Evolutionary conservation across 441 rosid species (phyloP).

Genomic region (Euphorbia celastroides): DNA sequence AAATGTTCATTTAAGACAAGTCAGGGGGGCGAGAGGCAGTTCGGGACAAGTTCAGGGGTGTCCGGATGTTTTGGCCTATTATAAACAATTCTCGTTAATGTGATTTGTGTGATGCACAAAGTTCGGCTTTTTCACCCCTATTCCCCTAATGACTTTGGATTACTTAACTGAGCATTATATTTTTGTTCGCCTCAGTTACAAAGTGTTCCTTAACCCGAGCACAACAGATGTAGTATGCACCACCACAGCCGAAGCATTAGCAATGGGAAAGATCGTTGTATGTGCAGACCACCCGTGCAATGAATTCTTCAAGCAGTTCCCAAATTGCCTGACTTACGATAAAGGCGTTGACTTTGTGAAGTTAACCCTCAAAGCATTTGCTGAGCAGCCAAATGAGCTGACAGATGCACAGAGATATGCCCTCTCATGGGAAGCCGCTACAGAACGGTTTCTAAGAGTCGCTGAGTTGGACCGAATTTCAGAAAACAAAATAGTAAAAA

Average conservation of each 20-base stretch:
- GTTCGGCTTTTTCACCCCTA: neutral
- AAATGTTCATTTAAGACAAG: too few relatives aligned
- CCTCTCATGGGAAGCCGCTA: conserved; percentile 94
- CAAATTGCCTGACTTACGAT: conserved; percentile 61
- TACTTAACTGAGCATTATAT: neutral
- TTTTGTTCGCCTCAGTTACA: conserved; percentile 47
- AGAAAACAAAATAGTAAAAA: conserved; percentile 16
- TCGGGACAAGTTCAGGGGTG: too few relatives aligned
- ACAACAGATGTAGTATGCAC: conserved; percentile 98
- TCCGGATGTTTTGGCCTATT: too few relatives aligned
- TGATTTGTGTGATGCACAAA: too few relatives aligned
- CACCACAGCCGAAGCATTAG: conserved; percentile 93
- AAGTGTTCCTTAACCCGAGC: conserved; percentile 95
- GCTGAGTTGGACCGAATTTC: conserved; percentile 40
- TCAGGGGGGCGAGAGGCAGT: too few relatives aligned
- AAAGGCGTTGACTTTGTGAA: conserved; percentile 48
- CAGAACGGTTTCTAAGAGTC: conserved; percentile 62
- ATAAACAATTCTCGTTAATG: too few relatives aligned
- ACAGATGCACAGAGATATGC: conserved; percentile 60
- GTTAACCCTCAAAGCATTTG: conserved; percentile 50
- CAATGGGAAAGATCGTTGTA: conserved; percentile 88
- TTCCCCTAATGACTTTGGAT: neutral
- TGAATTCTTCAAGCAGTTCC: conserved; percentile 88
- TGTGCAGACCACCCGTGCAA: conserved; percentile 85
- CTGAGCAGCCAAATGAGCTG: conserved; percentile 58